Base-by-base conservation (phyloP, 2,329 filamentous ascomycete genomes). In the Fusarium mundagurra region DNA sequence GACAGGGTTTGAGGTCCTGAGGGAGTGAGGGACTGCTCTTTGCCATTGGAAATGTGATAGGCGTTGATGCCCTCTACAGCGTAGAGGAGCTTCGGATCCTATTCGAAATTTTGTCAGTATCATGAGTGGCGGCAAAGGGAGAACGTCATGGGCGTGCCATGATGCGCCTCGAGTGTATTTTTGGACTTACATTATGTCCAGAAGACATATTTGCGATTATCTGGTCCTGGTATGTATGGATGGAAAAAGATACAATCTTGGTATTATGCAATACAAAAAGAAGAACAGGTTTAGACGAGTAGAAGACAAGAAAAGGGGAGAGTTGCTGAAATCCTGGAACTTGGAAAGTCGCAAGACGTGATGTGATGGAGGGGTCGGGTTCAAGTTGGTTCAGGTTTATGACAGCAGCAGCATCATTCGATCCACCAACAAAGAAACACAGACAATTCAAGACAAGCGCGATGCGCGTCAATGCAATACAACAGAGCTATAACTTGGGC, bases 1-100 rank as follows among this genome's bases (percentile, higher is more conserved):
- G 96, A 98, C 61, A 99, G 88, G 0, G 95, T 98, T 85, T 98
- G 95, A 24, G 95, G 92, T 5, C 95, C 95, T 5, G 93, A 92
- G 2, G 93, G 91, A 20, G 94, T 98, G 78, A 99, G 91, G 20
- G 90, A 89, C 64, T 92, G 87, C 84, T 98, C 95, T 76, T 92
- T 89, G 83, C 96, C 96, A 88, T 97, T 90, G 82, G 94, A 91
- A 70, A 98, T 91, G 81, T 98, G 94, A 85, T 94, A 98, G 74
- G 96, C 96, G 74, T 92, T 92, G 80, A 99, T 96, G 85, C 94
- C 94, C 76, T 92, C 91, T 81, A 98, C 88, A 78, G 90, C 89
- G 82, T 92, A 92, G 70, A 92, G 84, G 68, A 92, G 85, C 83
- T 91, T 92, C 45, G 90, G 90, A 74, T 92, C 90, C 81, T 83